These are phyloP conservation scores for Melocanna baccifera DNA, from an alignment of 176 grass and related monocot genomes.

Conservation along the genomic window DNA sequence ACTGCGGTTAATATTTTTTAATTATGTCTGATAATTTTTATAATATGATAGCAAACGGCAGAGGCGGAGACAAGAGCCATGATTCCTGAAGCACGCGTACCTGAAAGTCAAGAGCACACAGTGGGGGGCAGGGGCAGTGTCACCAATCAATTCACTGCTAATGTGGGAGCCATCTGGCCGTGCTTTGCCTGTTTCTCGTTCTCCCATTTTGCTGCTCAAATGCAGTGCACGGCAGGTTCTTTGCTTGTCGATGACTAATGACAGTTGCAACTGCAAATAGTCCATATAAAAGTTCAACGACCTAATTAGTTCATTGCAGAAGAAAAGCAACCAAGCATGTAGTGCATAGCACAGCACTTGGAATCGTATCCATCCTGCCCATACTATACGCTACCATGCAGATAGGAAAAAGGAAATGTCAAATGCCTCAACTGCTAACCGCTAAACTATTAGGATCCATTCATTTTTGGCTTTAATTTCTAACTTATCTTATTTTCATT, in stretches of 20 bases:
- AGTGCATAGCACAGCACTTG: background rate
- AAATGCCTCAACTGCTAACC: background rate
- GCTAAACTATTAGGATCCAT: background rate
- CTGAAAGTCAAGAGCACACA: conserved; percentile 3
- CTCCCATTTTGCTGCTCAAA: background rate
- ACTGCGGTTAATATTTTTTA: too few species aligned
- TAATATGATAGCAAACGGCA: too few species aligned
- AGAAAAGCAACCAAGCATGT: background rate
- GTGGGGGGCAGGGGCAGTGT: background rate
- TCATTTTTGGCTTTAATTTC: too few species aligned
- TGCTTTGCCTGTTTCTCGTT: background rate
- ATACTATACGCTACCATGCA: background rate
- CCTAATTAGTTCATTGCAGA: background rate
- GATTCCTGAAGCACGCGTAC: conserved; percentile 32
- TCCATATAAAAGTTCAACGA: background rate
- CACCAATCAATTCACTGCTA: conserved; percentile 1
- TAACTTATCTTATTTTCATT: too few species aligned
- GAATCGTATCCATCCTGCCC: background rate
- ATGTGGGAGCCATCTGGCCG: conserved; percentile 20
- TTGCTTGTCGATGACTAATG: background rate
- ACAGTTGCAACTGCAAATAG: background rate
- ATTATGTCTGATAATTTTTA: too few species aligned
- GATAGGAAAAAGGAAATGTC: background rate
- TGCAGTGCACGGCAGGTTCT: background rate
- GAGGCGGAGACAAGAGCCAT: background rate